Evolutionary conservation across 164 flowering plant genomes (phyloP), one percentile per base, ranked within the genome.

Genomic region (Litsea cubeba): DNA sequence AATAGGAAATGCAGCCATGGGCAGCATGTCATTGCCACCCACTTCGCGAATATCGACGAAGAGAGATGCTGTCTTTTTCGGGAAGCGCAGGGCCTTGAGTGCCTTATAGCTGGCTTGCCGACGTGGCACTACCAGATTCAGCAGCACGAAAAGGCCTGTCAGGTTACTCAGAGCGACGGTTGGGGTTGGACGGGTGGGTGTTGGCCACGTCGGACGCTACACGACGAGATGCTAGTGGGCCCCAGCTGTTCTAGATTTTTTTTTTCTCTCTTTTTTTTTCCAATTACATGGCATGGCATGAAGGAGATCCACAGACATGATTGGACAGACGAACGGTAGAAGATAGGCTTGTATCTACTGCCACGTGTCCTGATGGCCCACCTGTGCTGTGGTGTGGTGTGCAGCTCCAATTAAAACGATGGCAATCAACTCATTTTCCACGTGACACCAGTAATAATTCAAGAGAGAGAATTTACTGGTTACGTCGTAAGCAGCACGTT

Each of bases 31-130:
- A 40, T 8, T 40, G 46, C 58, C 32, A 50, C 76, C 76, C 77
- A 40, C 20, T 15, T 8, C 58, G 40, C 82, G 84, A 80, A 84
- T 80, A 79, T 81, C 86, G 72, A 74, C 49, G 57, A 46, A 4
- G 26, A 23, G 70, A 72, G 80, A 80, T 78, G 79, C 83, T 80
- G 81, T 84, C 83, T 66, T 78, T 78, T 84, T 75, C 49, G 74
- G 73, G 72, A 77, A 75, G 66, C 4, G 71, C 40, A 66, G 26
- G 66, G 24, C 1, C 28, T 24, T 30, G 28, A 49, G 75, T 79
- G 81, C 50, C 57, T n/a, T 79, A 69, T 79, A 76, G 81, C 81
- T 79, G 81, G 79, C 79, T 54, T 5, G 68, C 1, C 68, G 71
- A 68, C 77, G 71, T 74, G 64, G 24, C 73, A 67, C 22, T 65